These are phyloP conservation scores for Tardiomyces digboiensis DNA, from an alignment of 1,139 yeast genomes.

Conservation along the genomic window DNA sequence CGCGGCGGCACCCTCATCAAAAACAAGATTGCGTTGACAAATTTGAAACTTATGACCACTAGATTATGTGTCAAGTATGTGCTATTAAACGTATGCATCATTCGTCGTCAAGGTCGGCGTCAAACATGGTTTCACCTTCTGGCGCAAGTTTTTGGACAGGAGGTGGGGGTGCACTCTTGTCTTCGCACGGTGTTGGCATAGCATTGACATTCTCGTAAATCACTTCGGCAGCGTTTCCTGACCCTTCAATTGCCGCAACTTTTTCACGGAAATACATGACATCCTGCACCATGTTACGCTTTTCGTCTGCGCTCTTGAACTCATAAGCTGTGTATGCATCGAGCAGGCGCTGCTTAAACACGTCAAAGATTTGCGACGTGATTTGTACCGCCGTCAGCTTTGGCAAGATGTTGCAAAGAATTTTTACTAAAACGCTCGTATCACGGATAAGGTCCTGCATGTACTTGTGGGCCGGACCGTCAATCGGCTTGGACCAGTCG, in stretches of 20 bases:
- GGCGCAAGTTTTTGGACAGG: neutral
- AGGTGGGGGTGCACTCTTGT: slow-evolving; percentile 4
- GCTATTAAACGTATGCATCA: neutral
- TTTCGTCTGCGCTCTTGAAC: slow-evolving; percentile 28
- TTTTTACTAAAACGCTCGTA: slow-evolving; percentile 52
- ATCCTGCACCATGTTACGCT: slow-evolving; percentile 41
- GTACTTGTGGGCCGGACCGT: slow-evolving; percentile 42
- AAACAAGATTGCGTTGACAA: too few species aligned
- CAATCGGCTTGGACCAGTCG: slow-evolving; percentile 41
- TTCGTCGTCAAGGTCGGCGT: neutral
- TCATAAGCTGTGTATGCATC: slow-evolving; percentile 47
- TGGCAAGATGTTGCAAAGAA: slow-evolving; percentile 50
- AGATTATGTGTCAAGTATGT: too few species aligned
- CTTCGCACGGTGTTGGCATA: slow-evolving; percentile 29
- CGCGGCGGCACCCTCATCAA: slow-evolving; percentile 6
- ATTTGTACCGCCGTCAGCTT: slow-evolving; percentile 35
- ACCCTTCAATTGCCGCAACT: slow-evolving; percentile 49
- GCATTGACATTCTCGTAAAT: slow-evolving; percentile 57
- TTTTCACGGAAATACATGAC: slow-evolving; percentile 57
- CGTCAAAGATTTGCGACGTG: slow-evolving; percentile 37
- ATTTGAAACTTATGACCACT: too few species aligned
- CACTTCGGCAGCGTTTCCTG: slow-evolving; percentile 56
- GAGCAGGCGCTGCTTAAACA: slow-evolving; percentile 46
- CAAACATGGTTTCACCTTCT: neutral
- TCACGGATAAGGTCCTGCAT: slow-evolving; percentile 64